Base-by-base conservation (phyloP, 225 moss, liverwort and hornwort species). In the Anthoceros angustus region DNA sequence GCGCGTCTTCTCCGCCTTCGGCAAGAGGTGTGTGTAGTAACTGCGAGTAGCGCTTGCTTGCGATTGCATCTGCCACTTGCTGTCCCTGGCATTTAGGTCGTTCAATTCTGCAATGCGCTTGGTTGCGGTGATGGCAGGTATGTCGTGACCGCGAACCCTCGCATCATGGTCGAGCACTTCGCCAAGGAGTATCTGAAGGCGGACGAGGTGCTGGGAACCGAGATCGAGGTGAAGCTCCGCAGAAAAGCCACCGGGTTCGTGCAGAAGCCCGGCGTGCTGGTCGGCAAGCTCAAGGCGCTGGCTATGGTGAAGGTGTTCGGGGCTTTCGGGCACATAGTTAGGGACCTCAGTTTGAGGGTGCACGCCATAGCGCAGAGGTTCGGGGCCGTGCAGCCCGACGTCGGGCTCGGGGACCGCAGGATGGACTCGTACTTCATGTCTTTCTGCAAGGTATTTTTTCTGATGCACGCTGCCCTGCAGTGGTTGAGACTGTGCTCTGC, bases 1-100 rank as follows among this genome's bases (percentile, higher is more conserved):
- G 89, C 76, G 72, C 40, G 71, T 84, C 0, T 69, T 89, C 24
- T 89, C 86, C 8, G 79, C 86, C 9, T 89, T 89, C 67, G 82
- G 79, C 42, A 82, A 74, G 25, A 55, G 55, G 55, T 55, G 55
- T 32, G 32, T 32, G 32, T 32, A 4, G 32, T 32, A 4, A 4
- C 32, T 32, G 32, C 32, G 32, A 32, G 32, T 1, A 32, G 32
- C 32, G 32, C 32, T 32, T 32, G 32, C 32, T 32, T 32, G 32
- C 32, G 4, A 32, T 32, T 32, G 1, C 32, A 1, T 4, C 32
- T 32, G 32, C 32, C 4, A 32, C 32, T 1, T 32, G 32, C 32
- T 32, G 32, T 1, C 32, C 4, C 32, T 32, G 4, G 32, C 32
- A 32, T 1, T 32, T 32, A 32, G 32, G 32, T 32, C 32, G 2